A percentile compares a stretch with the other conserved stretches of the same genome.
Evolutionary conservation across 2,329 filamentous ascomycete genomes (phyloP).

Genomic region (Lachnellula suecica): DNA sequence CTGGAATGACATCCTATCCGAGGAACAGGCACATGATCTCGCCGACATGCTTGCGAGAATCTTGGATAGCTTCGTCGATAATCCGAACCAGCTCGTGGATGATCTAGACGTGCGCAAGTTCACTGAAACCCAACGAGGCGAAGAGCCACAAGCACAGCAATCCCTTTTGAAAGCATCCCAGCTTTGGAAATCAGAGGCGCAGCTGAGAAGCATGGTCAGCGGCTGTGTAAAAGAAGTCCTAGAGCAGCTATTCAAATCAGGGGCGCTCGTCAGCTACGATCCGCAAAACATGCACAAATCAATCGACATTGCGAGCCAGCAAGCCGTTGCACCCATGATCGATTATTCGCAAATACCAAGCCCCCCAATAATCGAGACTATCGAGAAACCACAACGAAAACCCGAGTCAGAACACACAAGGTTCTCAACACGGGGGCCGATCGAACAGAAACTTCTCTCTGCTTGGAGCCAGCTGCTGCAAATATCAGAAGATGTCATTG

Average conservation of each 20-base stretch:
- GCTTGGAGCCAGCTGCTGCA: slow-evolving; percentile 19
- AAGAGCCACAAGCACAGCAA: too few relatives aligned
- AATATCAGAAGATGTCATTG: slow-evolving; percentile 15
- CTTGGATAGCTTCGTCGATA: slow-evolving; percentile 31
- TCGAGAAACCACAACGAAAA: not conserved
- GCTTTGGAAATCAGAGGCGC: not conserved
- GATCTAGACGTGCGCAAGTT: slow-evolving; percentile 9
- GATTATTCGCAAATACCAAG: slow-evolving; percentile 4
- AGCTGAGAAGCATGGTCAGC: slow-evolving; percentile 4
- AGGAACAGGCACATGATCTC: slow-evolving; percentile 38
- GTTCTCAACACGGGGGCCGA: not conserved
- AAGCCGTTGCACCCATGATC: slow-evolving; percentile 1
- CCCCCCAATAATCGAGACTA: not conserved
- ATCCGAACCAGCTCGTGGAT: slow-evolving; percentile 9
- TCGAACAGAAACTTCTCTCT: slow-evolving; percentile 12
- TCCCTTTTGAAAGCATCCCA: too few relatives aligned
- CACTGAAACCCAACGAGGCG: too few relatives aligned
- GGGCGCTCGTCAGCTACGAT: not conserved
- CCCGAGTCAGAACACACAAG: not conserved
- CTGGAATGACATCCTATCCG: slow-evolving; percentile 40
- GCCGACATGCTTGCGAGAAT: slow-evolving; percentile 36
- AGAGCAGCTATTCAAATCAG: slow-evolving; percentile 10
- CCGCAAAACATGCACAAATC: not conserved
- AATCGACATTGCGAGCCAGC: not conserved
- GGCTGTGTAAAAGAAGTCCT: slow-evolving; percentile 9